Base-by-base conservation (phyloP, 495 filamentous ascomycete species). In the Astrothelium macrocarpum region DNA sequence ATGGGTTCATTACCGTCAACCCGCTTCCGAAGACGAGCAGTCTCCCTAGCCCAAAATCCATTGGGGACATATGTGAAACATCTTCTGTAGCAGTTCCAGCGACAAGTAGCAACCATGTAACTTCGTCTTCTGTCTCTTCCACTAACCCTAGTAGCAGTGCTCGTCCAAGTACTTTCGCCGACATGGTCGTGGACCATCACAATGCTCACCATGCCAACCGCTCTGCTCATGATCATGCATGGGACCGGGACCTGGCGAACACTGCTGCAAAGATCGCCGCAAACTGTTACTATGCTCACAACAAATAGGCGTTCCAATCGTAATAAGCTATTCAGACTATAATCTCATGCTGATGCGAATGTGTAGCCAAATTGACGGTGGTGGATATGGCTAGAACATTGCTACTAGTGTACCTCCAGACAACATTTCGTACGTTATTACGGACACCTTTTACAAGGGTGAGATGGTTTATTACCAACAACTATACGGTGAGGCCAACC, bases 121-220 rank as follows among this genome's bases (percentile, higher is more conserved):
- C 65, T 25, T 39, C 62, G 28, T 34, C 68, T 25, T 11, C 49
- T 9, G 16, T 9, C 7, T 56, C 25, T 56, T 56, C 49, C 12
- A 25, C 68, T 46, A 56, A 23, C 29, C 31, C 56, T 20, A 64
- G 65, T 23, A 32, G 32, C n/a, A 66, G 73, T 25, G 62, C 28
- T 32, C 11, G 12, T 7, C 36, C 39, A 11, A 64, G 32, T 36
- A 1, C 2, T 49, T 87, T 86, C 73, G 66, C 78, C 68, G 68
- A 71, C 49, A 65, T 72, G 4, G 74, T 83, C 18, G 71, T 92
- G 43, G 79, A 84, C 70, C 84, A 87, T 75, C 94, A 98, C 83
- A 96, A 97, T 78, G 66, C 85, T 45, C 88, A 91, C 75, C 92
- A 94, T 68, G 80, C 82, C 72, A 91, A 90, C 77, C 91, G 97